These are phyloP conservation scores for Astragalus membranaceus DNA, from an alignment of 306 rosid genomes.

Conservation along the genomic window DNA sequence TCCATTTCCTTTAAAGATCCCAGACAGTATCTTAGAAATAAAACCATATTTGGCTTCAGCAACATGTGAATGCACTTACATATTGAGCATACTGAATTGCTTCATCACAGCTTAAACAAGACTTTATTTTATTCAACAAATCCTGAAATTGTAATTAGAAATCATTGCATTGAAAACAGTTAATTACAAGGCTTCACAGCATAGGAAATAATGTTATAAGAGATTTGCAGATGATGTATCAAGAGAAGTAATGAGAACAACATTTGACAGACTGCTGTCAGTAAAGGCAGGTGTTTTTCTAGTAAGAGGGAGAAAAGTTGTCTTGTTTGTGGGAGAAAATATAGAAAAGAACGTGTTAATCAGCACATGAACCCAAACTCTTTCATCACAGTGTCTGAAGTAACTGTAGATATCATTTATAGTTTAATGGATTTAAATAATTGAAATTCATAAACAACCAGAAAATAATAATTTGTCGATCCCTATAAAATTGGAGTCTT, in stretches of 20 bases:
- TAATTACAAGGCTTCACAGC: background rate
- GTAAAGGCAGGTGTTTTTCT: background rate
- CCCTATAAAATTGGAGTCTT: no score
- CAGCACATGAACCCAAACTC: background rate
- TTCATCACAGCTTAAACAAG: constrained; percentile 49
- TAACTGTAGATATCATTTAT: background rate
- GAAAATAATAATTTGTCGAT: no score
- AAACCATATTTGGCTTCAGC: constrained; percentile 4
- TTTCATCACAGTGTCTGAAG: background rate
- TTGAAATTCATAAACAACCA: constrained; percentile 10
- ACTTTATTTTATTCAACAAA: constrained; percentile 54
- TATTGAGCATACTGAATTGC: constrained; percentile 75
- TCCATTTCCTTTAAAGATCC: constrained; percentile 3
- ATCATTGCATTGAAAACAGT: background rate
- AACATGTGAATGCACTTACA: constrained; percentile 41
- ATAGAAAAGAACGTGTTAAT: background rate
- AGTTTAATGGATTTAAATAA: constrained; percentile 2
- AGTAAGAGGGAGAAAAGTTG: background rate
- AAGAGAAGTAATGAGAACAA: constrained; percentile 1
- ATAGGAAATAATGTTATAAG: background rate
- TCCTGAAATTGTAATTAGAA: constrained; percentile 49
- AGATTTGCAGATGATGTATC: background rate
- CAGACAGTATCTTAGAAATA: background rate
- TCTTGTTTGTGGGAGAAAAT: background rate
- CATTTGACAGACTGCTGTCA: background rate